Percentiles rank a stretch among this genome's conserved stretches.
These are phyloP conservation scores for Trichoderma sp. DNA, from an alignment of 2,329 filamentous ascomycete genomes.

Conservation along the genomic window DNA sequence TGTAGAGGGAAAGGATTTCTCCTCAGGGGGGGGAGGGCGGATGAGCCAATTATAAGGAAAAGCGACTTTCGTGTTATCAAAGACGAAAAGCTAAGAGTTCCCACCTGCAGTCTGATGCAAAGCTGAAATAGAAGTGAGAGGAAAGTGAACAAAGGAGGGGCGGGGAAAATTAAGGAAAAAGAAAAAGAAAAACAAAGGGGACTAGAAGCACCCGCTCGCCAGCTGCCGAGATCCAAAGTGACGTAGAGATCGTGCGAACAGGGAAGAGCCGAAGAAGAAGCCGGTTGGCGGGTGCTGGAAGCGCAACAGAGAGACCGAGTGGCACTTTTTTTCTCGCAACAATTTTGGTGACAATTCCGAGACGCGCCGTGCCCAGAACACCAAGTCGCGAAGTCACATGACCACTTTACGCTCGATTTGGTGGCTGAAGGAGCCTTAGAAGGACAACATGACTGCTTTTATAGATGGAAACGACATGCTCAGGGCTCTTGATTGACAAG, in stretches of 20 bases:
- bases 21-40: constrained; percentile 2
- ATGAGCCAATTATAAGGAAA: constrained; percentile 14
- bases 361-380: constrained; percentile 17
- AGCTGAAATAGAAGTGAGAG: constrained; percentile 21
- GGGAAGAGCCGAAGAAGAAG: not conserved
- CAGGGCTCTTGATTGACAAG: not conserved
- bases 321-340: not conserved
- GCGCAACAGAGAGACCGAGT: not conserved
- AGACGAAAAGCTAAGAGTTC: constrained; percentile 8
- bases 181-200: not conserved
- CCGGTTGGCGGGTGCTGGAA: constrained; percentile 18
- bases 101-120: constrained; percentile 1
- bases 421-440: not conserved
- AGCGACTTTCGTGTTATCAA: not conserved
- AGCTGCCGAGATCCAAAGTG: not conserved
- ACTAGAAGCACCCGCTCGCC: constrained; percentile 4
- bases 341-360: constrained; percentile 8
- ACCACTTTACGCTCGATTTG: constrained; percentile 16
- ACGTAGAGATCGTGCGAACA: not conserved
- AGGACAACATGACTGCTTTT: constrained; percentile 3
- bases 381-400: constrained; percentile 23
- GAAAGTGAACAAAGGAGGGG: not conserved
- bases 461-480: not conserved
- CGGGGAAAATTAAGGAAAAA: not conserved
- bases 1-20: constrained; percentile 15